Evolutionary conservation across 805 yeast species (phyloP), one percentile per base, ranked within the genome.

Genomic region (Kodamaea hsintzibuensis): DNA sequence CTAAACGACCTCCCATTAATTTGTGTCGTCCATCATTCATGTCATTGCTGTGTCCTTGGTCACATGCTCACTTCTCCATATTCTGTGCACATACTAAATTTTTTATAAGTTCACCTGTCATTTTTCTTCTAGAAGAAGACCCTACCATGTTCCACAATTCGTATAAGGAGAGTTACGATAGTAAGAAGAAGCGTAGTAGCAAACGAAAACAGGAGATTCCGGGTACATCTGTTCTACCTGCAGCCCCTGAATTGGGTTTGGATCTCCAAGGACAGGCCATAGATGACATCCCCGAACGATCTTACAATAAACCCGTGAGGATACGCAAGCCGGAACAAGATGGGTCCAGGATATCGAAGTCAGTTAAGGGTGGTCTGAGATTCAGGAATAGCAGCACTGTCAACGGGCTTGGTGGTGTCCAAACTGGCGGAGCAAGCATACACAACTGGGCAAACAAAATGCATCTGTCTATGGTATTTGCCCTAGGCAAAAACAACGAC

Each of bases 401-500:
- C 47, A 43, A 27, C 47, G 37, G 47, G 37, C 47, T 43, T 25
- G 47, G 47, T 8, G 38, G 45, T 17, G 49, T 45, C 40, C 17
- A 13, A 4, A 30, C 22, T 12, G 51, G 51, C 2, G 45, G 46
- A 14, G 42, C 51, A 13, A 25, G 51, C 40, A 22, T 50, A 10
- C 53, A 50, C 49, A 45, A 50, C 46, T 50, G 53, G 53, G 49
- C 25, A 3, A 44, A 44, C 3, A 40, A 44, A 27, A 37, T 46
- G 18, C 56, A 57, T 14, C 42, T 18, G 17, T 45, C 54, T 45
- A 47, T 55, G 52, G 58, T 57, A 7, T 57, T 55, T 39, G 47
- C 56, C 5, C 16, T 55, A 25, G 58, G 54, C 27, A 47, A 52
- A 19, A 49, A 57, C 49, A 48, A 53, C 18, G 47, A 50, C 44